Evolutionary conservation across 2,329 filamentous ascomycete genomes (phyloP).

Genomic region (Dothiorella sarmentorum): DNA sequence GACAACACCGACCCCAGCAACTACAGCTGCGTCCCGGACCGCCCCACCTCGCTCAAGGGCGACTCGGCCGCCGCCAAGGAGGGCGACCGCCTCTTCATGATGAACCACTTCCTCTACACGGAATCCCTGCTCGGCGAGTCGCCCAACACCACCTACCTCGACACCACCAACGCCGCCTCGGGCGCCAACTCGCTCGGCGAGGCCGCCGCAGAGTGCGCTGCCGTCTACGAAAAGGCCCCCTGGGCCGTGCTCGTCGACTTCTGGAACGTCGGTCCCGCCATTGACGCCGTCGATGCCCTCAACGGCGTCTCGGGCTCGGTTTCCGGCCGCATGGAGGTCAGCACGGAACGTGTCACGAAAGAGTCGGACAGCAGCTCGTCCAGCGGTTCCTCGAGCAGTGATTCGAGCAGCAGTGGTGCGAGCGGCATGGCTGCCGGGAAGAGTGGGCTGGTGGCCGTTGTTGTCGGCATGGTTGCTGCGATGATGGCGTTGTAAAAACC

Average conservation of each 20-base stretch:
- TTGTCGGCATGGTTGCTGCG: not conserved
- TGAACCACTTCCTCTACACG: slow-evolving; percentile 73
- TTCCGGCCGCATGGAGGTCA: slow-evolving; percentile 37
- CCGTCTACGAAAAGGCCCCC: slow-evolving; percentile 61
- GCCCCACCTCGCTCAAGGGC: slow-evolving; percentile 53
- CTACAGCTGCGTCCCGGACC: slow-evolving; percentile 67
- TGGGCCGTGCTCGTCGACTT: slow-evolving; percentile 76
- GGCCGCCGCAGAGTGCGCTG: slow-evolving; percentile 36
- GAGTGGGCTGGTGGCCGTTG: not conserved
- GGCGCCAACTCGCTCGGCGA: slow-evolving; percentile 51
- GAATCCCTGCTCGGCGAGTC: slow-evolving; percentile 32
- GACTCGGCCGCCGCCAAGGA: slow-evolving; percentile 48
- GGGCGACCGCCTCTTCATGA: slow-evolving; percentile 59
- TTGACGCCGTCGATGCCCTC: slow-evolving; percentile 62
- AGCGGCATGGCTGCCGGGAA: not conserved
- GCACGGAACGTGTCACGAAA: slow-evolving; percentile 5
- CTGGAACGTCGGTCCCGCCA: slow-evolving; percentile 65
- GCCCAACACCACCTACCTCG: slow-evolving; percentile 45
- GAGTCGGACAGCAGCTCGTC: not conserved
- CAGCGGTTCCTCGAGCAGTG: not conserved
- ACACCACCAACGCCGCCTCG: slow-evolving; percentile 60
- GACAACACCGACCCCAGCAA: slow-evolving; percentile 56
- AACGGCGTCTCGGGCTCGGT: slow-evolving; percentile 52
- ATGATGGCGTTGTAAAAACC: slow-evolving; percentile 5
- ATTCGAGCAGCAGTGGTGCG: no score